Evolutionary conservation across 2,329 filamentous ascomycete genomes (phyloP).

Genomic region (Arthrobotrys pseudoclavata): DNA sequence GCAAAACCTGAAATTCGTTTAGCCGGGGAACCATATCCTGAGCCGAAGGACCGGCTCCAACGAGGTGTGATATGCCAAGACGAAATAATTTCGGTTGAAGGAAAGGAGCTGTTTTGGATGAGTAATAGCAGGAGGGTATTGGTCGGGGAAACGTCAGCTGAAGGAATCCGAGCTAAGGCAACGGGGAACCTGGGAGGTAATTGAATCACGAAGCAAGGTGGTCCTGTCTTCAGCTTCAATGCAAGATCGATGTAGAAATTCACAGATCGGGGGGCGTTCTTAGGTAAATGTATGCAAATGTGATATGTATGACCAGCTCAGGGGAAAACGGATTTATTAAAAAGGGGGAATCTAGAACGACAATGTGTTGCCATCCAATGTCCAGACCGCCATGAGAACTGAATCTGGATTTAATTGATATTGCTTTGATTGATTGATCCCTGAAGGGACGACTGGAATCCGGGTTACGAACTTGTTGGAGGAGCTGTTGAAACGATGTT

Average conservation of each 20-base stretch:
- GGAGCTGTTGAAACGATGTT: slow-evolving; percentile 47
- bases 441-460: slow-evolving; percentile 38
- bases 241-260: slow-evolving; percentile 18
- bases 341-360: not conserved
- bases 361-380: slow-evolving; percentile 41
- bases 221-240: slow-evolving; percentile 15
- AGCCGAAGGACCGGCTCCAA: slow-evolving; percentile 35
- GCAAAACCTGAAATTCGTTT: slow-evolving; percentile 52
- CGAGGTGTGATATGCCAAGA: slow-evolving; percentile 50
- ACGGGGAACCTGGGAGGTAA: slow-evolving; percentile 51
- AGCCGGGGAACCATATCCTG: slow-evolving; percentile 55
- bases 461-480: slow-evolving; percentile 29
- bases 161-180: slow-evolving; percentile 35
- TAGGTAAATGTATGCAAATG: not conserved
- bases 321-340: not conserved
- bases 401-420: slow-evolving; percentile 6
- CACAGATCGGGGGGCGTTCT: slow-evolving; percentile 22
- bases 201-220: slow-evolving; percentile 31
- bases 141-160: slow-evolving; percentile 41
- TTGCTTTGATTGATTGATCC: slow-evolving; percentile 13
- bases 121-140: slow-evolving; percentile 36
- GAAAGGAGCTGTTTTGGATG: slow-evolving; percentile 27
- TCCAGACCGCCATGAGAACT: slow-evolving; percentile 10
- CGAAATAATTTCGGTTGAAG: slow-evolving; percentile 58
- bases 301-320: slow-evolving; percentile 15